Conservation (phyloP, 345 rosid species). For the Gossypium mustelinum region DNA sequence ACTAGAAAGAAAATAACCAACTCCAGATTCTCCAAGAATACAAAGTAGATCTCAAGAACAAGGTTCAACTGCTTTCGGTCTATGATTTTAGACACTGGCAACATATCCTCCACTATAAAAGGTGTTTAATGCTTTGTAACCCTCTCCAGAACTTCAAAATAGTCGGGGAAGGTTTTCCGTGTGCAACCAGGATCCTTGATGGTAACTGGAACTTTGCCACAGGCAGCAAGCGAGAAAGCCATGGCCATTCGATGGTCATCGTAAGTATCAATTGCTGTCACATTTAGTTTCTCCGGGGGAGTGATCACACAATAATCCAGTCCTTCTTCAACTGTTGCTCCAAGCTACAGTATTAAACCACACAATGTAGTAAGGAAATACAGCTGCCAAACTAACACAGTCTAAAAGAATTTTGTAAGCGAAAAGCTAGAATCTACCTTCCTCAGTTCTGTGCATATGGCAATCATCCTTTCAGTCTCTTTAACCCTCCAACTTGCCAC, state of each 20-base stretch:
- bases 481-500: conserved; percentile 99
- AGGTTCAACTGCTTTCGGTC: background rate
- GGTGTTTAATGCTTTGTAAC: conserved; percentile 45
- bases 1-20: background rate
- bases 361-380: background rate
- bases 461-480: conserved; percentile 96
- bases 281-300: conserved; percentile 75
- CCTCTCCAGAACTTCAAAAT: conserved; percentile 80
- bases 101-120: background rate
- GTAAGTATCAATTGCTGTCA: conserved; percentile 79
- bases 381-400: background rate
- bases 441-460: conserved; percentile 89
- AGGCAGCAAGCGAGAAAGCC: conserved; percentile 97
- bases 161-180: conserved; percentile 89
- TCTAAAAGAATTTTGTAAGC: background rate
- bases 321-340: conserved; percentile 98
- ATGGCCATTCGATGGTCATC: conserved; percentile 99
- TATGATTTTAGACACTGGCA: background rate
- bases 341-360: conserved; percentile 49
- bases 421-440: conserved; percentile 44
- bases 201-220: conserved; percentile 89
- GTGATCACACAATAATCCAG: conserved; percentile 91
- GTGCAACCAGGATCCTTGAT: conserved; percentile 95
- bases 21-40: background rate
- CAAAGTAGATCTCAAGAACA: background rate